Conservation (phyloP, 2,329 filamentous ascomycete species). For the Phaeosphaeriaceae sp. region DNA sequence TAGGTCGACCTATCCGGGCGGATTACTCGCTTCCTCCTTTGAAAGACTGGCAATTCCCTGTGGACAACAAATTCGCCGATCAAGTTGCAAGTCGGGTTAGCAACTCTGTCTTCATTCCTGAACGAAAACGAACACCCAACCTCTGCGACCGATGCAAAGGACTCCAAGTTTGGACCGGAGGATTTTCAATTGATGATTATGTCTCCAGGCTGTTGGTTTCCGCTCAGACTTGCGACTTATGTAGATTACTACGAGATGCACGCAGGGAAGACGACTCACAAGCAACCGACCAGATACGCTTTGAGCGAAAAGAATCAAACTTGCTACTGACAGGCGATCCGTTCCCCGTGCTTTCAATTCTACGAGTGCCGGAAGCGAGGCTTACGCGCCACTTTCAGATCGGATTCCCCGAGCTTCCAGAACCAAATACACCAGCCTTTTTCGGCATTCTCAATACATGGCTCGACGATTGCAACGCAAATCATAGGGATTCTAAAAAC, state of each 20-base stretch:
- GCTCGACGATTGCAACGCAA: constrained; percentile 13
- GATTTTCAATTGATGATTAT: constrained; percentile 7
- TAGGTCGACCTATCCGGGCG: not conserved
- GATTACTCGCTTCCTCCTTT: constrained; percentile 13
- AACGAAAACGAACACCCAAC: not conserved
- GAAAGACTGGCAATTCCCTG: constrained; percentile 17
- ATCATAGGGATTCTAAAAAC: not conserved
- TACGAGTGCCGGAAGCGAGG: not conserved
- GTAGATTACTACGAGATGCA: constrained; percentile 8
- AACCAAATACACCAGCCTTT: not conserved
- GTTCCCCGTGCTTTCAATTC: not conserved
- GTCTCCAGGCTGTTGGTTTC: not conserved
- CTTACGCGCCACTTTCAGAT: not conserved
- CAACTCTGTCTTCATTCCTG: not conserved
- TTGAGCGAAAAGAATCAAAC: not conserved
- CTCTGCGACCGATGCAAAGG: constrained; percentile 10
- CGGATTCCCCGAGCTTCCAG: not conserved
- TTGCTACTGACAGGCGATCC: not conserved
- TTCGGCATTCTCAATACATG: constrained; percentile 3
- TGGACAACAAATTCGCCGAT: constrained; percentile 17
- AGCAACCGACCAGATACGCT: not conserved
- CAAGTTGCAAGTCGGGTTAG: not conserved
- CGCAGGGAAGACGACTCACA: not conserved
- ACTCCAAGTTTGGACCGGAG: constrained; percentile 14
- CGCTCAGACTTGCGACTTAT: constrained; percentile 11